Conservation (phyloP, 2,329 filamentous ascomycete species). For the Paraconiothyrium brasiliense region DNA sequence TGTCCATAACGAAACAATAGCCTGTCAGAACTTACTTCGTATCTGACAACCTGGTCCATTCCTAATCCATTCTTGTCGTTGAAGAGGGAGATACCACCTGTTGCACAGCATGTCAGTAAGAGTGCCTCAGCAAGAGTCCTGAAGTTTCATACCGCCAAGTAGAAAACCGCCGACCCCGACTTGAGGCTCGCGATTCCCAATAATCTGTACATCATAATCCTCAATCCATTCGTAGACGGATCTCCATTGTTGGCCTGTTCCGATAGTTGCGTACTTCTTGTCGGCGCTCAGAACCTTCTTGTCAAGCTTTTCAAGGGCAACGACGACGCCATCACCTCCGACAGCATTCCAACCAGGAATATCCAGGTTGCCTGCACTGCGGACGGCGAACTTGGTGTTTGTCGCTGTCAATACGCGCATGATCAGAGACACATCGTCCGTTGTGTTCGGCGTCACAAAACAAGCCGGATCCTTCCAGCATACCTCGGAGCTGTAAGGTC, state of each 20-base stretch:
- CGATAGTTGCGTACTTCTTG: slow-evolving; percentile 16
- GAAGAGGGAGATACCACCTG: not conserved
- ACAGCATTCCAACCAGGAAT: not conserved
- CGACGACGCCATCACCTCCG: not conserved
- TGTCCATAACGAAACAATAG: not conserved
- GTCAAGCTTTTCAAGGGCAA: not conserved
- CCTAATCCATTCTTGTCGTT: slow-evolving; percentile 1
- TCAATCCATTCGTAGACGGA: not conserved
- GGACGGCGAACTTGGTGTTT: not conserved
- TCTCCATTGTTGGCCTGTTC: slow-evolving; percentile 18
- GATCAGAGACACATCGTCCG: not conserved
- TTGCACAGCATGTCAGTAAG: not conserved
- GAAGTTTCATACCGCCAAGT: not conserved
- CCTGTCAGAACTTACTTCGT: not conserved
- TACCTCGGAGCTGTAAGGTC: not conserved
- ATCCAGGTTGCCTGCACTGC: not conserved
- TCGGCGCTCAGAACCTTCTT: slow-evolving; percentile 1
- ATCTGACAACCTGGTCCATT: slow-evolving; percentile 1
- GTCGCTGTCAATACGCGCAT: not conserved
- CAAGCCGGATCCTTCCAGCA: not conserved
- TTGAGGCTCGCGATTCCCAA: not conserved
- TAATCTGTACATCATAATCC: not conserved
- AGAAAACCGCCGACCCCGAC: not conserved
- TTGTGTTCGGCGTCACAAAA: not conserved
- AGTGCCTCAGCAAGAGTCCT: not conserved